These are phyloP conservation scores for Calonectria honghensis DNA, from an alignment of 2,329 filamentous ascomycete genomes.

Conservation along the genomic window DNA sequence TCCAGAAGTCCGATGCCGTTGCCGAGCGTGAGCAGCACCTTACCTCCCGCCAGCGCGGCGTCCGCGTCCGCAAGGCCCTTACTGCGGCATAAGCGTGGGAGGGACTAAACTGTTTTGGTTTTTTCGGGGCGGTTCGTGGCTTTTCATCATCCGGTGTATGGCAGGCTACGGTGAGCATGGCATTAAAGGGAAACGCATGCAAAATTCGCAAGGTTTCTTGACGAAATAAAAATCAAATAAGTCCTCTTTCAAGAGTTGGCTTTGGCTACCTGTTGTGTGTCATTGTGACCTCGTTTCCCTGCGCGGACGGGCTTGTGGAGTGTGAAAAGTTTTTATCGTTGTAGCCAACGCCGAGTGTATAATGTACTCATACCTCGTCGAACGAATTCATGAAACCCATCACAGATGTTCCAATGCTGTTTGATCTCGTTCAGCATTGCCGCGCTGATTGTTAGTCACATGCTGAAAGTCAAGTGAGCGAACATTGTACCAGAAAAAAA, in stretches of 20 bases:
- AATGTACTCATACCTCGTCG: slow-evolving; percentile 27
- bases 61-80: slow-evolving; percentile 78
- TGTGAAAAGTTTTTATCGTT: slow-evolving; percentile 25
- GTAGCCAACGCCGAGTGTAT: slow-evolving; percentile 22
- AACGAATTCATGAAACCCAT: slow-evolving; percentile 34
- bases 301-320: slow-evolving; percentile 16
- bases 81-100: slow-evolving; percentile 73
- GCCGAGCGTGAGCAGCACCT: slow-evolving; percentile 82
- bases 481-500: not conserved
- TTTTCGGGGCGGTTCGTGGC: slow-evolving; percentile 61
- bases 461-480: not conserved
- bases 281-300: slow-evolving; percentile 32
- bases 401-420: slow-evolving; percentile 3
- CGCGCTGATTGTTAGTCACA: not conserved
- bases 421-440: not conserved
- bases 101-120: slow-evolving; percentile 54
- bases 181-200: slow-evolving; percentile 63
- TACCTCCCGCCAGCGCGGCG: slow-evolving; percentile 93
- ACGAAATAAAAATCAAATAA: slow-evolving; percentile 62
- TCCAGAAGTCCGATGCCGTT: slow-evolving; percentile 95
- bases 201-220: slow-evolving; percentile 62
- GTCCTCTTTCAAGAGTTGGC: slow-evolving; percentile 51
- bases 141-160: slow-evolving; percentile 64
- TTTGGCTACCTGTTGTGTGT: slow-evolving; percentile 30
- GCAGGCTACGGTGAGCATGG: slow-evolving; percentile 63